Evolutionary conservation across 2,329 filamentous ascomycete genomes (phyloP).

Genomic region (Cladorrhinum sp.): DNA sequence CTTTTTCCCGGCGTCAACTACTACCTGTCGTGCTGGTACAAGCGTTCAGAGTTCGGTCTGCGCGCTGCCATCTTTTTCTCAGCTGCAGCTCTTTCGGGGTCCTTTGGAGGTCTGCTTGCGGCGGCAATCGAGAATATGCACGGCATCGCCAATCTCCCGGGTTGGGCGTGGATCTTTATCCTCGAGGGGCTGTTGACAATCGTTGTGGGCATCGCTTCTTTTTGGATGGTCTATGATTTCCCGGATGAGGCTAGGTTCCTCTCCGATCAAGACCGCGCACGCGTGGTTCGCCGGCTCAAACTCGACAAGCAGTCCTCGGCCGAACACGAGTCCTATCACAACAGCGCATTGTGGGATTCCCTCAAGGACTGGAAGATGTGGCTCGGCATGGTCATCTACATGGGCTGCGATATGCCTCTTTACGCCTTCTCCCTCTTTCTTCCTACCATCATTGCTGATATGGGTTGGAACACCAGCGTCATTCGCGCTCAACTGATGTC

Average conservation of each 20-base stretch:
- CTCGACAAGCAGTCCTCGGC: conserved; percentile 66
- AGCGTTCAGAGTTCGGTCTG: conserved; percentile 69
- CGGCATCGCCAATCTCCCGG: conserved; percentile 50
- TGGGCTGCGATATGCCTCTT: conserved; percentile 48
- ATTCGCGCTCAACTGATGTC: conserved; percentile 68
- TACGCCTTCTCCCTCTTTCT: conserved; percentile 55
- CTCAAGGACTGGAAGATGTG: conserved; percentile 75
- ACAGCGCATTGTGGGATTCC: conserved; percentile 67
- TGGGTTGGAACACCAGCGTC: conserved; percentile 40
- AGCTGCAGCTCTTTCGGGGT: conserved; percentile 71
- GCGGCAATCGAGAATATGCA: conserved; percentile 67
- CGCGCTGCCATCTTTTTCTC: conserved; percentile 76
- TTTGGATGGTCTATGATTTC: conserved; percentile 76
- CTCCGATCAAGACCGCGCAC: conserved; percentile 59
- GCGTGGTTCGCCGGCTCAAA: conserved; percentile 66
- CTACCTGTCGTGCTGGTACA: conserved; percentile 79
- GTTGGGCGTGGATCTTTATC: conserved; percentile 64
- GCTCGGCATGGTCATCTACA: conserved; percentile 46
- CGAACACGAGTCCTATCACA: conserved; percentile 67
- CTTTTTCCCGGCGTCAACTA: conserved; percentile 68
- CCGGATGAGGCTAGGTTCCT: conserved; percentile 72
- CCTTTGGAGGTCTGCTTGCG: conserved; percentile 67
- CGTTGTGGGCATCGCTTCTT: conserved; percentile 60
- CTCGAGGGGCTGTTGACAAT: conserved; percentile 67
- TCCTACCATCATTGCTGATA: conserved; percentile 52